phyloP scores from a whole-genome alignment of 73 alveolate genomes.

The Paramecium primaurelia region DNA sequence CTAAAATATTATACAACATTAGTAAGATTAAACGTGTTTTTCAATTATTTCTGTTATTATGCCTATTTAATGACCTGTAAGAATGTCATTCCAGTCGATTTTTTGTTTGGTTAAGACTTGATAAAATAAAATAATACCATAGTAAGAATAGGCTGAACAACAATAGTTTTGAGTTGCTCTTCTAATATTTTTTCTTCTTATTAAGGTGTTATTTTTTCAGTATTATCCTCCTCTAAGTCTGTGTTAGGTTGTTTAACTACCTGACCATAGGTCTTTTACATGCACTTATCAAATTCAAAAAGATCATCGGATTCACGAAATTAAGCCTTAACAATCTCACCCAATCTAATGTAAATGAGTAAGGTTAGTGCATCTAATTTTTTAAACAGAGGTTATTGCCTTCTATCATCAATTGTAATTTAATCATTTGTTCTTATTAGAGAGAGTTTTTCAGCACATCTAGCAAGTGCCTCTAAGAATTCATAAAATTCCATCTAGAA shows the following conservation, averaged over 20 bases:
- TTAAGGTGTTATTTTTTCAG: not conserved
- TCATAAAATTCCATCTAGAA: slow-evolving; percentile 66
- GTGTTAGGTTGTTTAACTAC: not conserved
- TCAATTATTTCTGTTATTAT: not conserved
- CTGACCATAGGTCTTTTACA: not conserved
- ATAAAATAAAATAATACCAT: not conserved
- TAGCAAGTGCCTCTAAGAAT: slow-evolving; percentile 69
- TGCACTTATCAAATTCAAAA: slow-evolving; percentile 37
- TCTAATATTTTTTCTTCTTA: not conserved
- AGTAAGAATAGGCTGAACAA: not conserved
- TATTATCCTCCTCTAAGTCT: not conserved
- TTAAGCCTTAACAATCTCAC: not conserved
- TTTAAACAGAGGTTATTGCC: not conserved
- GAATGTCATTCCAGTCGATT: not conserved
- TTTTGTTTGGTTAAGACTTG: not conserved
- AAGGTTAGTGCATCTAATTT: slow-evolving; percentile 25
- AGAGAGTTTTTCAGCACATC: slow-evolving; percentile 67
- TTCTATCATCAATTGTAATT: slow-evolving; percentile 19
- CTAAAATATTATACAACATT: slow-evolving; percentile 21
- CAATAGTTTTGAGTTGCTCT: not conserved
- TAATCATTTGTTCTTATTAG: not conserved
- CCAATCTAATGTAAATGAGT: not conserved
- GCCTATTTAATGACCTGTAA: not conserved
- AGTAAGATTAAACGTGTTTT: not conserved
- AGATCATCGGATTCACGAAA: slow-evolving; percentile 1